A percentile compares a stretch with the other conserved stretches of the same genome.
Conservation (phyloP, 1,284 basidiomycete genomes). For the Taiwanofungus camphoratus region DNA sequence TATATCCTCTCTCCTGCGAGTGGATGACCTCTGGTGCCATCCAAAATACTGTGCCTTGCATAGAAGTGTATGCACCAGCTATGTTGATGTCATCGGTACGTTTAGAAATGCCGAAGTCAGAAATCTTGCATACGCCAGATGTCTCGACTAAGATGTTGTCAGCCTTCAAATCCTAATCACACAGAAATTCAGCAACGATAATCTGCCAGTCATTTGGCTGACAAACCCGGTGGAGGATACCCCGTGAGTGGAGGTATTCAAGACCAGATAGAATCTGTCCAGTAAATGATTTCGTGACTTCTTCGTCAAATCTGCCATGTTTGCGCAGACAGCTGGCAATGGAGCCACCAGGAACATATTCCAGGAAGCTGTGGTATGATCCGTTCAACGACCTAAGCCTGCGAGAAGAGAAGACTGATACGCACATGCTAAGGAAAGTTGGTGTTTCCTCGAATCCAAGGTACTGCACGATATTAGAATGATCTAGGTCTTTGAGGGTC, state of each 20-base stretch:
- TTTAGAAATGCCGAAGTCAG: slow-evolving; percentile 97
- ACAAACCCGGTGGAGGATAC: slow-evolving; percentile 87
- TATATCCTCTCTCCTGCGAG: slow-evolving; percentile 82
- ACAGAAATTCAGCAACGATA: slow-evolving; percentile 6
- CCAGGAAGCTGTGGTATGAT: slow-evolving; percentile 69
- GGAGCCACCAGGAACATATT: slow-evolving; percentile 97
- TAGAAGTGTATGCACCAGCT: slow-evolving; percentile 76
- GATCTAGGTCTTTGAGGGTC: slow-evolving; percentile 93
- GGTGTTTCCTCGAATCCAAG: slow-evolving; percentile 95
- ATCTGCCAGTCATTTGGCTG: slow-evolving; percentile 2
- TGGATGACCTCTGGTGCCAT: slow-evolving; percentile 98
- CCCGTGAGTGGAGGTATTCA: slow-evolving; percentile 87
- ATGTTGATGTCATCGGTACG: slow-evolving; percentile 83
- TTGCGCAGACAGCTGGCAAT: slow-evolving; percentile 90
- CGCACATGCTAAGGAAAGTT: slow-evolving; percentile 88
- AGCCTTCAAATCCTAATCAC: slow-evolving; percentile 83
- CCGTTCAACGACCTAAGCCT: slow-evolving; percentile 4
- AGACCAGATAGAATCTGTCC: slow-evolving; percentile 89
- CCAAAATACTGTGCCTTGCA: slow-evolving; percentile 99
- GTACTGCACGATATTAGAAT: slow-evolving; percentile 96
- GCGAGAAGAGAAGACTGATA: slow-evolving; percentile 18
- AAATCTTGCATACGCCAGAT: slow-evolving; percentile 94
- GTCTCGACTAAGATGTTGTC: slow-evolving; percentile 98
- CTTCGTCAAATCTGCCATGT: slow-evolving; percentile 90
- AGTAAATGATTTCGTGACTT: slow-evolving; percentile 91